phyloP scores from a whole-genome alignment of 2,329 filamentous ascomycete genomes.

The Colletotrichum sp. region DNA sequence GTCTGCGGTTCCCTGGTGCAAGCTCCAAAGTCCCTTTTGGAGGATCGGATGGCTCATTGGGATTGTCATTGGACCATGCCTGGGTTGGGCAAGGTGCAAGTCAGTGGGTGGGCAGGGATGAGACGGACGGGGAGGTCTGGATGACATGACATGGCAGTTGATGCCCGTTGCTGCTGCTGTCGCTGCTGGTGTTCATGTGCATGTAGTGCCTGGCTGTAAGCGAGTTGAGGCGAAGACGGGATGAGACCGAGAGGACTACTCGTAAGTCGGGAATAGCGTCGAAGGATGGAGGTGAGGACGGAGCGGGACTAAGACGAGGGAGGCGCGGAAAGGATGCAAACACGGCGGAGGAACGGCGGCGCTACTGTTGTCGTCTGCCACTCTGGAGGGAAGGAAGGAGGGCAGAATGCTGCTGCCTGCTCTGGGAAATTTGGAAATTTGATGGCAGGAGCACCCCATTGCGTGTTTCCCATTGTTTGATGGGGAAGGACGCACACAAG shows the following conservation, averaged over 20 bases:
- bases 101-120: background rate
- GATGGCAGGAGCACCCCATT: background rate
- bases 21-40: background rate
- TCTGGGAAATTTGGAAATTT: background rate
- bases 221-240: background rate
- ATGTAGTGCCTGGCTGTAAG: background rate
- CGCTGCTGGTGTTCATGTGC: background rate
- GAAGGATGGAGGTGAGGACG: background rate
- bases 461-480: background rate
- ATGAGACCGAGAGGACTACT: background rate
- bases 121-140: background rate
- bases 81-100: background rate
- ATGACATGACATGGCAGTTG: background rate
- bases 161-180: background rate
- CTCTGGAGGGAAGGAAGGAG: background rate
- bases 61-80: background rate
- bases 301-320: background rate
- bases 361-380: background rate
- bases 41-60: slow-evolving; percentile 14
- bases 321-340: background rate
- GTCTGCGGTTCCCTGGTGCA: background rate
- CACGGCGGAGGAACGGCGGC: background rate
- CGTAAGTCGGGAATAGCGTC: background rate
- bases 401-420: background rate
- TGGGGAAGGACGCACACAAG: background rate